A percentile compares a stretch with the other conserved stretches of the same genome.
These are phyloP conservation scores for Mucor saturninus DNA, from an alignment of 371 early-diverging fungal genomes.

Conservation along the genomic window DNA sequence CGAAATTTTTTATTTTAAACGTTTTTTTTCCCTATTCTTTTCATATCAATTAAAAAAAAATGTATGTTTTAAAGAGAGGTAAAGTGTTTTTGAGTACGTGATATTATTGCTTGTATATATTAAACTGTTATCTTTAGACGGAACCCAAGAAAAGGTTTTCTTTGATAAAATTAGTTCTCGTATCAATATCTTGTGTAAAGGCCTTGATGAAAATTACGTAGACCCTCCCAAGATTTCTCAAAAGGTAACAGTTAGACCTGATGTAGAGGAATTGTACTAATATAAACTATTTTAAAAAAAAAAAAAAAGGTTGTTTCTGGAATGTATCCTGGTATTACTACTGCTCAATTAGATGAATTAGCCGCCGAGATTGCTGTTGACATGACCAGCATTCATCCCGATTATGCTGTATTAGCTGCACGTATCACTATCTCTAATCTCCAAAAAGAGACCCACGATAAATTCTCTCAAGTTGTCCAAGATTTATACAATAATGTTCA, in stretches of 20 bases:
- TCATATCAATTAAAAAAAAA: constrained; percentile 20
- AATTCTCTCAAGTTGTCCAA: constrained; percentile 61
- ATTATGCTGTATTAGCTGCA: constrained; percentile 92
- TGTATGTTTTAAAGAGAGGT: constrained; percentile 84
- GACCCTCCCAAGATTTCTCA: constrained; percentile 86
- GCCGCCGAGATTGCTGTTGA: constrained; percentile 92
- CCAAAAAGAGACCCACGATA: constrained; percentile 89
- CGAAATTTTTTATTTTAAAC: constrained; percentile 10
- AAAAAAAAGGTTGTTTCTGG: constrained; percentile 55
- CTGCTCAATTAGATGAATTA: constrained; percentile 87
- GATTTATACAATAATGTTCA: constrained; percentile 76
- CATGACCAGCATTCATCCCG: constrained; percentile 92
- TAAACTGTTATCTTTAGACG: constrained; percentile 53
- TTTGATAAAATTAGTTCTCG: constrained; percentile 94
- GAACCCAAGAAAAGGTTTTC: constrained; percentile 79
- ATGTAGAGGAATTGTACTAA: neutral
- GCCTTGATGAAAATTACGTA: constrained; percentile 81
- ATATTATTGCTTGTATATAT: neutral
- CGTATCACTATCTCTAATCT: constrained; percentile 89
- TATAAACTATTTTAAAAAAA: neutral
- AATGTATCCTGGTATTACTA: constrained; percentile 91
- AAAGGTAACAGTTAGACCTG: constrained; percentile 57
- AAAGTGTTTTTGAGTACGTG: constrained; percentile 13
- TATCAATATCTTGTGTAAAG: constrained; percentile 85
- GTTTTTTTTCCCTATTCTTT: neutral